A percentile compares a stretch with the other conserved stretches of the same genome.
Conservation (phyloP, 768 basidiomycete genomes). For the Boletus huronensis region DNA sequence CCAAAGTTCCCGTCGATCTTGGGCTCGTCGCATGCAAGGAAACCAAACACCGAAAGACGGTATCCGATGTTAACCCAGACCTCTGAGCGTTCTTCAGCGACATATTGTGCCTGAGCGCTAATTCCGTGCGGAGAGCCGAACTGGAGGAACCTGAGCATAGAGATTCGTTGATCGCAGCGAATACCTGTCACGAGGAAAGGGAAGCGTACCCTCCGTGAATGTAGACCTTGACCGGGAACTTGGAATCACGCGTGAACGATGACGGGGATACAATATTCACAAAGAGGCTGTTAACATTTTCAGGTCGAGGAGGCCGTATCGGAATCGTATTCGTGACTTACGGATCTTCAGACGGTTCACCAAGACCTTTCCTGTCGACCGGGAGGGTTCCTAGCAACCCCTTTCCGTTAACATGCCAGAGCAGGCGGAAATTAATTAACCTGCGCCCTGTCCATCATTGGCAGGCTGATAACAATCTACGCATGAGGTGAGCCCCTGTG, state of each 20-base stretch:
- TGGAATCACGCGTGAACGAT: conserved; percentile 36
- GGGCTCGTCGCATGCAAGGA: conserved; percentile 64
- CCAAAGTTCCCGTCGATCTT: conserved; percentile 70
- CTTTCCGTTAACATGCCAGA: neutral
- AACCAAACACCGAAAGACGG: conserved; percentile 73
- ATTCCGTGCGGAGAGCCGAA: conserved; percentile 72
- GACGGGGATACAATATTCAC: conserved; percentile 62
- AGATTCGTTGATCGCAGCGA: neutral
- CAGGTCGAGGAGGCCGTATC: neutral
- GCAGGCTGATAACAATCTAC: conserved; percentile 59
- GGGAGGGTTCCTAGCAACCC: conserved; percentile 39
- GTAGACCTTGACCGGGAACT: conserved; percentile 68
- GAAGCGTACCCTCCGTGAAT: conserved; percentile 67
- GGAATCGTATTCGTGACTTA: conserved; percentile 23
- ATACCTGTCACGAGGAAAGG: neutral
- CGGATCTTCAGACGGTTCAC: conserved; percentile 70
- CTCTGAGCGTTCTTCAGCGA: conserved; percentile 59
- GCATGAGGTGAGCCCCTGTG: neutral
- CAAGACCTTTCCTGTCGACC: conserved; percentile 61
- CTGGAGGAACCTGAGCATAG: conserved; percentile 60
- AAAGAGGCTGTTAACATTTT: conserved; percentile 45
- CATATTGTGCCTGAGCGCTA: conserved; percentile 59
- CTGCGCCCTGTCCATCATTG: conserved; percentile 61
- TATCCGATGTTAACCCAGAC: conserved; percentile 79
- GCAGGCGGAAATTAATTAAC: conserved; percentile 23